phyloP scores from a whole-genome alignment of 2,329 filamentous ascomycete species.

The Pyricularia sp. region DNA sequence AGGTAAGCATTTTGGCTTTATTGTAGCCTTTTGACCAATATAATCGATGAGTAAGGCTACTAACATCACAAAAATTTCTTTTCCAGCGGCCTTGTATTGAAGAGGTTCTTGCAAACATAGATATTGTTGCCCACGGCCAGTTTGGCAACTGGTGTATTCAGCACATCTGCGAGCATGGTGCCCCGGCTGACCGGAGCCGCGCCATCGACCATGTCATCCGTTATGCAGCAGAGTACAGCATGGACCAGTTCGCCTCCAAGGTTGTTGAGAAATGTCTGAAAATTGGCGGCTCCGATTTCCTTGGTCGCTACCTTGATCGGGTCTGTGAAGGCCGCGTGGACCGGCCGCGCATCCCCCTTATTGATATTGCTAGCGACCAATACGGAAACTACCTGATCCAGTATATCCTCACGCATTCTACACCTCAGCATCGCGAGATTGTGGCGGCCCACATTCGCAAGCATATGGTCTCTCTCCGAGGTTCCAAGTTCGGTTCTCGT shows the following conservation, averaged over 20 bases:
- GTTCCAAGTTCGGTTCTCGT: conserved; percentile 95
- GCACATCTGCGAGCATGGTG: conserved; percentile 95
- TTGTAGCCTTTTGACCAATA: conserved; percentile 6
- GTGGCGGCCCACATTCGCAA: conserved; percentile 93
- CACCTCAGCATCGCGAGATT: conserved; percentile 80
- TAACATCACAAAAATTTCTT: neutral
- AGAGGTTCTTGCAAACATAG: conserved; percentile 89
- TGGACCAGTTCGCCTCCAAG: conserved; percentile 98
- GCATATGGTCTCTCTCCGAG: conserved; percentile 98
- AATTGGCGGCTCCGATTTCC: conserved; percentile 83
- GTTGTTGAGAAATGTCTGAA: conserved; percentile 99
- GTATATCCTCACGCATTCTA: conserved; percentile 87
- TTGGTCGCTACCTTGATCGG: conserved; percentile 84
- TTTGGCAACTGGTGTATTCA: conserved; percentile 99
- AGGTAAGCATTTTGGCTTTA: conserved; percentile 45
- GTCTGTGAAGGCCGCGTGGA: conserved; percentile 88
- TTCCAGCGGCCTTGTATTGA: conserved; percentile 86
- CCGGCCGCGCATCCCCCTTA: conserved; percentile 89
- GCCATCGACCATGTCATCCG: conserved; percentile 93
- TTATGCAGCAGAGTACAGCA: conserved; percentile 92
- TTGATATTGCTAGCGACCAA: conserved; percentile 97
- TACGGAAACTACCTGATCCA: conserved; percentile 98
- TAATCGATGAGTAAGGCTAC: neutral
- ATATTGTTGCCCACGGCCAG: conserved; percentile 92
- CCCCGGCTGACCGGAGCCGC: conserved; percentile 79